phyloP scores from a whole-genome alignment of 2,329 filamentous ascomycete genomes.

The Colletotrichum acutatum region DNA sequence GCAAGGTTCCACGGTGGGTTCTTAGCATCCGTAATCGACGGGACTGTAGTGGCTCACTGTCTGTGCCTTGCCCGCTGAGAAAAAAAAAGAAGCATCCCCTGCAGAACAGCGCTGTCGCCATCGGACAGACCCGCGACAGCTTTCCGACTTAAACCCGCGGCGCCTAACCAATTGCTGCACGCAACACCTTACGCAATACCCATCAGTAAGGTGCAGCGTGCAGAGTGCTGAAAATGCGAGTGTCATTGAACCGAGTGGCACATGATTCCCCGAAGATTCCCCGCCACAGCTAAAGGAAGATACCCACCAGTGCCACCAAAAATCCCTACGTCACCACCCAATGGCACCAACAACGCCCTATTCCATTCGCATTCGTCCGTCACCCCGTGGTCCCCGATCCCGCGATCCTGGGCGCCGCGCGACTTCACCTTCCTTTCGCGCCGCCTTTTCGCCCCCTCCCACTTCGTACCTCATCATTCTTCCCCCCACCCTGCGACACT shows the following conservation, averaged over 20 bases:
- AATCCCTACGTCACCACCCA: slow-evolving; percentile 44
- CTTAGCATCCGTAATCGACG: slow-evolving; percentile 5
- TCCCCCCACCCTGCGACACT: not conserved
- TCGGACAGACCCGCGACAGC: slow-evolving; percentile 25
- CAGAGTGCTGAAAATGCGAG: not conserved
- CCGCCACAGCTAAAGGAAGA: slow-evolving; percentile 34
- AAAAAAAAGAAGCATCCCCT: not conserved
- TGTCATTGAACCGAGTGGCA: slow-evolving; percentile 16
- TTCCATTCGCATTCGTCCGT: not conserved
- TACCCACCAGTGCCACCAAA: not conserved
- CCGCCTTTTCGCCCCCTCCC: not conserved
- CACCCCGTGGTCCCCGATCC: not conserved
- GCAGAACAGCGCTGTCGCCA: not conserved
- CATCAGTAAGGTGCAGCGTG: not conserved
- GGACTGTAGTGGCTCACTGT: slow-evolving; percentile 7
- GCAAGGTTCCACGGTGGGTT: not conserved
- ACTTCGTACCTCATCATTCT: no score
- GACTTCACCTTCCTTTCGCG: not conserved
- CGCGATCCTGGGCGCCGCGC: slow-evolving; percentile 20
- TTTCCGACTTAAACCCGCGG: slow-evolving; percentile 10
- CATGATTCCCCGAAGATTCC: slow-evolving; percentile 36
- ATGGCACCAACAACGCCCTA: not conserved
- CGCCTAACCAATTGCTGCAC: not conserved
- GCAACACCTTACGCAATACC: not conserved
- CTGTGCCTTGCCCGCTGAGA: not conserved